Evolutionary conservation across 352 stramenopile species (phyloP).

Genomic region (Globisporangium perplexum): DNA sequence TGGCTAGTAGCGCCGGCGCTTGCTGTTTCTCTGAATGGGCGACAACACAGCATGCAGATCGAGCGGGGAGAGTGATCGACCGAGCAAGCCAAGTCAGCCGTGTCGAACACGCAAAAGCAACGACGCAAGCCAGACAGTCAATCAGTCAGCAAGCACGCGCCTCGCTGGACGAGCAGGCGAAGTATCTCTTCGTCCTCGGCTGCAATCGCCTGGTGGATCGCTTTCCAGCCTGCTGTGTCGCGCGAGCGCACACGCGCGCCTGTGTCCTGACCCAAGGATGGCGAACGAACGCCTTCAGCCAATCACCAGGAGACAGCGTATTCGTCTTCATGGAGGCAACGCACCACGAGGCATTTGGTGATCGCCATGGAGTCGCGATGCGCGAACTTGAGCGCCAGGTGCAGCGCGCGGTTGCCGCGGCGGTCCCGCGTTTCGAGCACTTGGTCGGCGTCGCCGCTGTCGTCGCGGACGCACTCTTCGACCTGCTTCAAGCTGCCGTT

Average conservation of each 20-base stretch:
- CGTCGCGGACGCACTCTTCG: constrained; percentile 21
- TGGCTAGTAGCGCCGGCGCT: constrained; percentile 35
- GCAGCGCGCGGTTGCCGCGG: constrained; percentile 54
- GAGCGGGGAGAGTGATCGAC: too few relatives aligned
- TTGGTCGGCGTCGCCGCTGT: constrained; percentile 3
- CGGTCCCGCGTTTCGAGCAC: constrained; percentile 42
- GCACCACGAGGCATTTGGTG: constrained; percentile 48
- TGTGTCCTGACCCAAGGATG: constrained; percentile 25
- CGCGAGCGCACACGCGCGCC: constrained; percentile 58
- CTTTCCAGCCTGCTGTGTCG: constrained; percentile 55
- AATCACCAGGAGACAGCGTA: background rate
- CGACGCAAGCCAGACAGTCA: too few relatives aligned
- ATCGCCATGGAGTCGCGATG: constrained; percentile 50
- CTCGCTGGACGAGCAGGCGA: constrained; percentile 40
- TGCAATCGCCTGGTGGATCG: constrained; percentile 55
- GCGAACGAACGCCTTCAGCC: background rate
- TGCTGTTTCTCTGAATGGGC: constrained; percentile 45
- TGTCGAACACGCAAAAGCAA: background rate
- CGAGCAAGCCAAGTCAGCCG: background rate
- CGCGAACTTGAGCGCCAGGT: constrained; percentile 64
- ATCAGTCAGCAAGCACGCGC: constrained; percentile 8
- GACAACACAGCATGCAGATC: background rate
- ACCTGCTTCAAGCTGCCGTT: constrained; percentile 62
- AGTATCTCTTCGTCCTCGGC: constrained; percentile 58
- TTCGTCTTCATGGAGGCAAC: background rate